Percentiles rank a stretch among this genome's conserved stretches.
Conservation (phyloP, 495 filamentous ascomycete species). For the Acidiella bohemica region DNA sequence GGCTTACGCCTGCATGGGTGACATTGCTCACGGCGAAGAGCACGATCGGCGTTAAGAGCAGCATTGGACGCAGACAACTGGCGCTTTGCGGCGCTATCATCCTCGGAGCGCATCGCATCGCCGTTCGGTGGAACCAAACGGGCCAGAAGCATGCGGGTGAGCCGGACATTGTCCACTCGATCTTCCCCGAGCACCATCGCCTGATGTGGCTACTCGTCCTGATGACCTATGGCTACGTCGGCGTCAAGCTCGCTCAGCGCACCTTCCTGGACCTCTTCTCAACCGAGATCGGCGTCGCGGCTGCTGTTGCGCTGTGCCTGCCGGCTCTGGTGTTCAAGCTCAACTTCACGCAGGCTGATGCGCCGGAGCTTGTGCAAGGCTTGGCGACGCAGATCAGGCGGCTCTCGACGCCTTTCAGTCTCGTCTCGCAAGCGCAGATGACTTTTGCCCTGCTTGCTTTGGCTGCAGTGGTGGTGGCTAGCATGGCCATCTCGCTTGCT, state of each 20-base stretch:
- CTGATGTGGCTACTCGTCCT: conserved; percentile 66
- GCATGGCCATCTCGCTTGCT: neutral
- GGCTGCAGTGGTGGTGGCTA: conserved; percentile 9
- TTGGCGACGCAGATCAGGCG: conserved; percentile 26
- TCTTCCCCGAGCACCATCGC: conserved; percentile 45
- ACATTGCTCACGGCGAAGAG: conserved; percentile 20
- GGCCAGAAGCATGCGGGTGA: conserved; percentile 87
- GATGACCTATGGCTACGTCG: conserved; percentile 47
- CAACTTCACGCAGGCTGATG: conserved; percentile 66
- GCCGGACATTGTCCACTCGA: conserved; percentile 63
- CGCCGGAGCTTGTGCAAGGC: conserved; percentile 61
- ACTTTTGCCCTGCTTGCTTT: conserved; percentile 21
- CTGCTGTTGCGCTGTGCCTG: conserved; percentile 26
- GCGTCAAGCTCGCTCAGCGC: conserved; percentile 11
- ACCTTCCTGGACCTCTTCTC: conserved; percentile 10
- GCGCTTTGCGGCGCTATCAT: conserved; percentile 30
- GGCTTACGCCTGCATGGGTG: conserved; percentile 68
- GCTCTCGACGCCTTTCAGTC: conserved; percentile 17
- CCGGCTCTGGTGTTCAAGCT: conserved; percentile 72
- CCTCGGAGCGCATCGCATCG: conserved; percentile 36
- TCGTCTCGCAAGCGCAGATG: conserved; percentile 24
- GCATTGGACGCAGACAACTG: neutral
- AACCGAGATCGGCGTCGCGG: conserved; percentile 2
- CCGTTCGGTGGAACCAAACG: conserved; percentile 85
- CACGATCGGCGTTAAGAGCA: neutral